Base-by-base conservation (phyloP, 208 protist genomes). In the Herpetomonas tarakana region DNA sequence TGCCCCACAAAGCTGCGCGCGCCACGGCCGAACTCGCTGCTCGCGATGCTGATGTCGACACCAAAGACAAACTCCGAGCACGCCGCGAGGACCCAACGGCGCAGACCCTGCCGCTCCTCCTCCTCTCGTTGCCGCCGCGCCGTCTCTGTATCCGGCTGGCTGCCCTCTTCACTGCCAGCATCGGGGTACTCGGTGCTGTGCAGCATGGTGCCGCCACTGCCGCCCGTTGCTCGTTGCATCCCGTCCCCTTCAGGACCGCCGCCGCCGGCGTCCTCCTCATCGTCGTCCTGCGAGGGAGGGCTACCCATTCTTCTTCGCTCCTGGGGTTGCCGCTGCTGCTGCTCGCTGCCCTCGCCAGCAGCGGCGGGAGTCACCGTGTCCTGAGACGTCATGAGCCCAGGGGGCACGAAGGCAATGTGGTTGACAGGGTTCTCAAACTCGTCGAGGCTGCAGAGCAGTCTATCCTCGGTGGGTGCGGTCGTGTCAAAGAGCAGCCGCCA, bases 391-490 rank as follows among this genome's bases (percentile, higher is more conserved):
- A 72, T 76, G 30, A 65, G 51, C 6, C 50, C 74, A 0, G 45
- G 21, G 7, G 78, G 83, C 26, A 80, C 69, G 19, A 91, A 44
- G 11, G 76, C 82, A 47, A 94, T 69, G 47, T 94, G 84, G 59
- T 92, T 92, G 16, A 94, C 83, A 2, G 88, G 79, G 55, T 86
- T 88, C 44, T 85, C 78, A 47, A 94, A 92, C 67, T 90, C 88
- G 46, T 94, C 88, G 16, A 94, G 72, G 29, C 57, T 88, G 39
- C 57, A 58, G 18, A 94, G 60, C 24, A 94, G 68, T 9, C 88
- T 81, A 2, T 83, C 76, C 9, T 90, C 84, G 25, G 62, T 65
- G 7, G 44, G 19, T 18, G 44, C 44, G 4, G 62, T 74, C 1
- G 41, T 62, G 26, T 70, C 38, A 11, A 61, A 68, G 18, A 73